Conservation (phyloP, 179 eudicot species). For the Heliamphora pulchella region DNA sequence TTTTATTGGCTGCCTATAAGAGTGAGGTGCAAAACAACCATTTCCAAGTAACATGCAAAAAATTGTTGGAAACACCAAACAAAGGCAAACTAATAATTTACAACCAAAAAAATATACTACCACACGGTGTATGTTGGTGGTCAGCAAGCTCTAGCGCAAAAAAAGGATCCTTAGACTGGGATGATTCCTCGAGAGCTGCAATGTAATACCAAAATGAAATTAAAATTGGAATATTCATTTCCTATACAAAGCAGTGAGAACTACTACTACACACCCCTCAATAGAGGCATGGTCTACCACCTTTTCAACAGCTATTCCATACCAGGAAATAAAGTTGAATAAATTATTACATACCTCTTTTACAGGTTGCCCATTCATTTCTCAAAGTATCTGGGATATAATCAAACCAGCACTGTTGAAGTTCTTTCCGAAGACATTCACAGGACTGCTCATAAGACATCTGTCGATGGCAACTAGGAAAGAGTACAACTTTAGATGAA, state of each 20-base stretch:
- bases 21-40: not conserved
- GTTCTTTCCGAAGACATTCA: conserved; percentile 33
- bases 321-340: not conserved
- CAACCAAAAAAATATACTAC: conserved; percentile 20
- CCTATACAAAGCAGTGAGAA: not conserved
- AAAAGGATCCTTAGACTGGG: conserved; percentile 37
- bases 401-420: conserved; percentile 46
- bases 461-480: conserved; percentile 34
- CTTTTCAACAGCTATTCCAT: not conserved
- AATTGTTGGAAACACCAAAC: not conserved
- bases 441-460: conserved; percentile 43
- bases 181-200: conserved; percentile 44
- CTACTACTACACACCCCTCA: conserved; percentile 3
- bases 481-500: conserved; percentile 17
- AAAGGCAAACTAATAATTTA: not conserved
- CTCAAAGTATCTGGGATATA: conserved; percentile 40
- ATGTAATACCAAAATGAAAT: conserved; percentile 3
- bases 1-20: no score
- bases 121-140: conserved; percentile 23
- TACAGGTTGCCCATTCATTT: conserved; percentile 46
- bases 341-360: conserved; percentile 28
- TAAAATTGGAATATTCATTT: not conserved
- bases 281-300: conserved; percentile 3
- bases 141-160: conserved; percentile 30
- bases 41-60: not conserved